Conservation (phyloP, 2,329 filamentous ascomycete genomes). For the Colletotrichum nymphaeae region DNA sequence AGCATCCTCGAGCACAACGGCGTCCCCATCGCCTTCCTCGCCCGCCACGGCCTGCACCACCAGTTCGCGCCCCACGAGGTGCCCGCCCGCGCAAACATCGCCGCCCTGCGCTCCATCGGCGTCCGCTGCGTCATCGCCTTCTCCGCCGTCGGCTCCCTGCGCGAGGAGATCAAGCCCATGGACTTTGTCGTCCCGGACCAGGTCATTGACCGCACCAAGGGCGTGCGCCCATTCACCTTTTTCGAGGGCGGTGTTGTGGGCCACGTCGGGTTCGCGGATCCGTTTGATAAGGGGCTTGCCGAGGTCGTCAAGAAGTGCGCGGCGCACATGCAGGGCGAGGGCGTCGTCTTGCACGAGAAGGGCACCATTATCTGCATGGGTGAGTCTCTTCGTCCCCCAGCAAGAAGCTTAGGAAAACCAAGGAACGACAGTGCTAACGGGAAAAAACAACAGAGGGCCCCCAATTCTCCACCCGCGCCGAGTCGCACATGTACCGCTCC, state of each 20-base stretch:
- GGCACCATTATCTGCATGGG: slow-evolving; percentile 94
- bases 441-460: slow-evolving; percentile 78
- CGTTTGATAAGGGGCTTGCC: slow-evolving; percentile 85
- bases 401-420: too few relatives aligned
- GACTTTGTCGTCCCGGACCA: slow-evolving; percentile 98
- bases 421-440: too few relatives aligned
- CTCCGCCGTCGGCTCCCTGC: slow-evolving; percentile 91
- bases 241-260: slow-evolving; percentile 93
- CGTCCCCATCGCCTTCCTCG: slow-evolving; percentile 89
- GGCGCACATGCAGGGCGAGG: slow-evolving; percentile 80
- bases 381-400: slow-evolving; percentile 52
- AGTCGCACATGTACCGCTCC: slow-evolving; percentile 92
- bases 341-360: slow-evolving; percentile 83
- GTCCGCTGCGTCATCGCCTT: slow-evolving; percentile 94
- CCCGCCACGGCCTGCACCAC: slow-evolving; percentile 90
- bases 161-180: slow-evolving; percentile 92
- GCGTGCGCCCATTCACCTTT: slow-evolving; percentile 92
- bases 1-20: slow-evolving; percentile 89
- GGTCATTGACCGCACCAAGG: slow-evolving; percentile 97
- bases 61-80: slow-evolving; percentile 94
- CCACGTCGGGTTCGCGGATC: slow-evolving; percentile 95
- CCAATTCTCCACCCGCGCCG: slow-evolving; percentile 95
- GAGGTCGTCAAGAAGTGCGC: slow-evolving; percentile 84
- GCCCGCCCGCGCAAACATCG: slow-evolving; percentile 94
- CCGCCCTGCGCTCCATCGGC: slow-evolving; percentile 91